Conservation (phyloP, 2,329 filamentous ascomycete species). For the Nigrospora sphaerica region DNA sequence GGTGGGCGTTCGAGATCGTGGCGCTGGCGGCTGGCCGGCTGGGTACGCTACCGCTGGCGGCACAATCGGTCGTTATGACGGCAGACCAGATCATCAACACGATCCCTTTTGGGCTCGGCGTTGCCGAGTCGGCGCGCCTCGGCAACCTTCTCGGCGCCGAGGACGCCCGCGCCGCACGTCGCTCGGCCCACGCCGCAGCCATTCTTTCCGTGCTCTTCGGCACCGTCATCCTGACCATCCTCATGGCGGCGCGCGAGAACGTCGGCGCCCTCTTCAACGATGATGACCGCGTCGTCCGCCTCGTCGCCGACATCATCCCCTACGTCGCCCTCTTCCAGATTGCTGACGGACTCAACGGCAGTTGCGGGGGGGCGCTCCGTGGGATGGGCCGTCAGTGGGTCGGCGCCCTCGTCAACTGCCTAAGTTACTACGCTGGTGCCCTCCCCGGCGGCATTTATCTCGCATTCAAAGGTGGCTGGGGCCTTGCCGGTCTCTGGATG, state of each 20-base stretch:
- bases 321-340: slow-evolving; percentile 88
- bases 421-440: slow-evolving; percentile 79
- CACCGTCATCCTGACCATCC: slow-evolving; percentile 53
- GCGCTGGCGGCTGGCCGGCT: slow-evolving; percentile 74
- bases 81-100: slow-evolving; percentile 80
- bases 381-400: slow-evolving; percentile 86
- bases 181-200: slow-evolving; percentile 70
- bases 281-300: slow-evolving; percentile 60
- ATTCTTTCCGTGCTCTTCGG: slow-evolving; percentile 66
- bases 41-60: slow-evolving; percentile 71
- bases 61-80: slow-evolving; percentile 86
- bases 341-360: slow-evolving; percentile 79
- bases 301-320: slow-evolving; percentile 74
- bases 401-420: slow-evolving; percentile 72
- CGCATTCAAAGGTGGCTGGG: slow-evolving; percentile 5
- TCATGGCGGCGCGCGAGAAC: slow-evolving; percentile 64
- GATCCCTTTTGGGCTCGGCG: slow-evolving; percentile 79
- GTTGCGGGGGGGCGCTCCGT: slow-evolving; percentile 71
- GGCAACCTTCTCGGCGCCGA: slow-evolving; percentile 73
- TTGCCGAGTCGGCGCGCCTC: slow-evolving; percentile 69
- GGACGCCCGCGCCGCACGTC: slow-evolving; percentile 56
- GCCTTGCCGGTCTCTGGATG: slow-evolving; percentile 61
- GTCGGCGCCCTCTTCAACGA: slow-evolving; percentile 80
- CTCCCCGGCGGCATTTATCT: slow-evolving; percentile 26
- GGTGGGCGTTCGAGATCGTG: slow-evolving; percentile 93